phyloP scores from a whole-genome alignment of 352 stramenopile genomes.

The Aphanomyces astaci region DNA sequence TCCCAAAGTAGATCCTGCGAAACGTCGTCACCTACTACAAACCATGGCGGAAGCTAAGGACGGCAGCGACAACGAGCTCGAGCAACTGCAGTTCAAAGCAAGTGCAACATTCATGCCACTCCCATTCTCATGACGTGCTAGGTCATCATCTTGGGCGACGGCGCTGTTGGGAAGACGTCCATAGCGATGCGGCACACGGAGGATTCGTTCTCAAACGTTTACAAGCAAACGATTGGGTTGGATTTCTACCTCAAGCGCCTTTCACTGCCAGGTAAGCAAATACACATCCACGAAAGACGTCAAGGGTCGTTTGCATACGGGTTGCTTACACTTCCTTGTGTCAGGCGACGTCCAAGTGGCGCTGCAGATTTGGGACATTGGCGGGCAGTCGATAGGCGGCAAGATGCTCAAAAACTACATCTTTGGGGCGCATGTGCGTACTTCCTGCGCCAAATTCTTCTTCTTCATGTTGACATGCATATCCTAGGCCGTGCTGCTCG shows the following conservation, averaged over 20 bases:
- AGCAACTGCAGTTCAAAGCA: constrained; percentile 85
- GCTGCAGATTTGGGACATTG: constrained; percentile 92
- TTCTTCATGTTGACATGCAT: neutral
- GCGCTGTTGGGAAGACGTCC: constrained; percentile 92
- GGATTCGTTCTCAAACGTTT: constrained; percentile 87
- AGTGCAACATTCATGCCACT: neutral
- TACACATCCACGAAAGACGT: neutral
- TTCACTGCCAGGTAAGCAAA: constrained; percentile 59
- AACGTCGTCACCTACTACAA: neutral
- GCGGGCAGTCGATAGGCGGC: constrained; percentile 85
- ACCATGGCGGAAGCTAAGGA: constrained; percentile 79
- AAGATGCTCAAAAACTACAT: constrained; percentile 91
- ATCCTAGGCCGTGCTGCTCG: constrained; percentile 76
- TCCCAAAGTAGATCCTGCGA: neutral
- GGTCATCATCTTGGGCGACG: constrained; percentile 91
- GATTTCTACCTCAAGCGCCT: constrained; percentile 94
- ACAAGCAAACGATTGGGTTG: constrained; percentile 93
- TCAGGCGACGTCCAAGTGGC: constrained; percentile 85
- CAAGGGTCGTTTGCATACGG: neutral
- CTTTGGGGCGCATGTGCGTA: constrained; percentile 78
- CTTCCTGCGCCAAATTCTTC: neutral
- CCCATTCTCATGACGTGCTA: constrained; percentile 29
- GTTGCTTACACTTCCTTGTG: neutral
- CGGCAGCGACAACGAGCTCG: constrained; percentile 63
- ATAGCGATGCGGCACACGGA: constrained; percentile 89